Conservation (phyloP, 345 rosid genomes). For the Ricinus communis region DNA sequence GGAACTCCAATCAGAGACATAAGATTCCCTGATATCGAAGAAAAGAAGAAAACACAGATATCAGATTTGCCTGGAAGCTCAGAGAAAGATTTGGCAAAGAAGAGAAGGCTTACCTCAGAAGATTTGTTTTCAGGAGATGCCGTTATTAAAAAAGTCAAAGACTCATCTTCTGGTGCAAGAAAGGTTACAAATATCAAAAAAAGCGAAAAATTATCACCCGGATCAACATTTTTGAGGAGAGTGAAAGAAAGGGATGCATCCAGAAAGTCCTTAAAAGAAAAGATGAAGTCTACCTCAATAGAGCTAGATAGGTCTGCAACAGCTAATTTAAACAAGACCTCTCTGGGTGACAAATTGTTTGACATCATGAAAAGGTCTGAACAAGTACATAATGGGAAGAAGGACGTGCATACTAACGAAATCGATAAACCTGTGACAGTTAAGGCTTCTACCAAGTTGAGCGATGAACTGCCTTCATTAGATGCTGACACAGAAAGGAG, state of each 20-base stretch:
- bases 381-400: slow-evolving; percentile 31
- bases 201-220: slow-evolving; percentile 35
- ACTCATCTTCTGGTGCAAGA: slow-evolving; percentile 29
- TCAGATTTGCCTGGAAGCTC: slow-evolving; percentile 33
- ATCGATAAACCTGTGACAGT: slow-evolving; percentile 16
- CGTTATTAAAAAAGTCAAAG: slow-evolving; percentile 27
- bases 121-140: slow-evolving; percentile 29
- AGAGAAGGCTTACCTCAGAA: slow-evolving; percentile 29
- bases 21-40: slow-evolving; percentile 55
- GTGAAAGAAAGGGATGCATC: slow-evolving; percentile 35
- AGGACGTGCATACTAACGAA: slow-evolving; percentile 25
- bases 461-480: slow-evolving; percentile 37
- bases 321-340: slow-evolving; percentile 29
- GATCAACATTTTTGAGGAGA: slow-evolving; percentile 34
- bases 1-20: slow-evolving; percentile 76
- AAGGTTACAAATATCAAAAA: slow-evolving; percentile 39
- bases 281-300: slow-evolving; percentile 27
- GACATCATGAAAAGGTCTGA: slow-evolving; percentile 25
- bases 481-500: slow-evolving; percentile 71
- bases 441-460: slow-evolving; percentile 26
- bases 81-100: slow-evolving; percentile 35
- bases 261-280: slow-evolving; percentile 34
- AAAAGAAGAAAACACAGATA: slow-evolving; percentile 36
- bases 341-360: slow-evolving; percentile 46
- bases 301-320: slow-evolving; percentile 37